Conservation (phyloP, 345 rosid species). For the Psidium guajava region DNA sequence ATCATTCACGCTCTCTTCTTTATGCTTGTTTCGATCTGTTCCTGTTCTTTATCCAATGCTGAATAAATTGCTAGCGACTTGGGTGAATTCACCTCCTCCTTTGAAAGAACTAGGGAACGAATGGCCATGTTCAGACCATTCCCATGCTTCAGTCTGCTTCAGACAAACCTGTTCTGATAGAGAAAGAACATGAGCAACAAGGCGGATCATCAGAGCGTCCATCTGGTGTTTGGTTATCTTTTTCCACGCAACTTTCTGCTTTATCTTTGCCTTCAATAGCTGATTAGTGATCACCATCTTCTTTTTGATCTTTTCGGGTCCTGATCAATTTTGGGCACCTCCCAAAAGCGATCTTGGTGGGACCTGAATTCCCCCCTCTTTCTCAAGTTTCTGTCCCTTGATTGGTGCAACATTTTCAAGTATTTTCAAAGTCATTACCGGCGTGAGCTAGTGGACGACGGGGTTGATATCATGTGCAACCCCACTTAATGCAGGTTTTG, state of each 20-base stretch:
- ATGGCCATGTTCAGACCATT: not conserved
- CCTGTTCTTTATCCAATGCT: not conserved
- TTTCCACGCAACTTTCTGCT: not conserved
- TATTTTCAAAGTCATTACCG: not conserved
- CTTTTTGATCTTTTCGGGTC: not conserved
- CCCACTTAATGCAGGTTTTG: conserved; percentile 1
- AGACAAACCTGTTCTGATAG: not conserved
- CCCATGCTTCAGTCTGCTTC: too few species aligned
- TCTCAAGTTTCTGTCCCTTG: conserved; percentile 2
- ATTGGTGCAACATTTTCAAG: conserved; percentile 14
- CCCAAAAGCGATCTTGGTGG: not conserved
- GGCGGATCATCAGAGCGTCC: not conserved
- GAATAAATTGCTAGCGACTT: not conserved
- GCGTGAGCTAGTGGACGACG: conserved; percentile 2
- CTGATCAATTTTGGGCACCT: not conserved
- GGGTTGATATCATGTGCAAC: conserved; percentile 21
- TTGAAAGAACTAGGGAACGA: not conserved
- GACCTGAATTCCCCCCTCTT: conserved; percentile 10
- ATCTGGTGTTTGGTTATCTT: not conserved
- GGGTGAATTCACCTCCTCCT: not conserved
- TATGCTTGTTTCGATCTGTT: not conserved
- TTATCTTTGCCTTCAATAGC: not conserved
- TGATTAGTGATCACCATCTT: not conserved
- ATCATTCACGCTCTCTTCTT: not conserved
- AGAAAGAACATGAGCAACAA: not conserved